Base-by-base conservation (phyloP, 208 protist species). In the Zelonia costaricensis region DNA sequence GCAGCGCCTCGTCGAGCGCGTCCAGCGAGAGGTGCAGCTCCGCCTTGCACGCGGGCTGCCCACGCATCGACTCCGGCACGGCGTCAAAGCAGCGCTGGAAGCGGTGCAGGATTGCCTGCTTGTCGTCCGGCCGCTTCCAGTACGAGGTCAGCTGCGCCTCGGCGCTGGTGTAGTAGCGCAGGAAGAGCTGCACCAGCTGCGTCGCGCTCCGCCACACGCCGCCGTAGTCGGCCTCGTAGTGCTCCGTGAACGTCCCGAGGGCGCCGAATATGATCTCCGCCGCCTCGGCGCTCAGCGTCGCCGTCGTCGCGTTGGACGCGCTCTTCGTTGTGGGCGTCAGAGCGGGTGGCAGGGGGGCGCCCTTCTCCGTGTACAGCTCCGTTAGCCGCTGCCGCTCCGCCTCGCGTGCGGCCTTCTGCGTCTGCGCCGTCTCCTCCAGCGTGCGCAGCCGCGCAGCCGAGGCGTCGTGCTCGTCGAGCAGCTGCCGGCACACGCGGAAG, bases 1-100 rank as follows among this genome's bases (percentile, higher is more conserved):
- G 84, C 25, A 93, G 49, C 0, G 74, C 74, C 16, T 80, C 70
- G 40, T 52, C 44, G 18, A 91, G 57, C 35, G 83, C 63, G 55
- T 88, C 81, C 4, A 82, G 42, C 56, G 69, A 56, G 36, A 83
- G 49, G 47, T 94, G 88, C 36, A 94, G 72, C 63, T 94, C 88
- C 22, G 88, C 82, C 53, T 94, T 94, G 68, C 88, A 86, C 12
- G 57, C 38, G 0, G 65, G 54, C 44, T 72, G 72, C 28, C 71
- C 72, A 15, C 80, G 82, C 39, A 86, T 54, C 16, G 36, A 35
- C 25, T 66, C 31, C n/a, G 81, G 76, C 20, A 88, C 35, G 10
- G 46, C 31, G 43, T 93, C 85, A 61, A 89, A 84, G 51, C 71
- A 55, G n/a, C 25, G 36, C 38, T 82, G 45, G 59, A 89, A 91